Evolutionary conservation across 108 stramenopile species (phyloP), one percentile per base, ranked within the genome.

Genomic region (Stephanodiscus triporus): DNA sequence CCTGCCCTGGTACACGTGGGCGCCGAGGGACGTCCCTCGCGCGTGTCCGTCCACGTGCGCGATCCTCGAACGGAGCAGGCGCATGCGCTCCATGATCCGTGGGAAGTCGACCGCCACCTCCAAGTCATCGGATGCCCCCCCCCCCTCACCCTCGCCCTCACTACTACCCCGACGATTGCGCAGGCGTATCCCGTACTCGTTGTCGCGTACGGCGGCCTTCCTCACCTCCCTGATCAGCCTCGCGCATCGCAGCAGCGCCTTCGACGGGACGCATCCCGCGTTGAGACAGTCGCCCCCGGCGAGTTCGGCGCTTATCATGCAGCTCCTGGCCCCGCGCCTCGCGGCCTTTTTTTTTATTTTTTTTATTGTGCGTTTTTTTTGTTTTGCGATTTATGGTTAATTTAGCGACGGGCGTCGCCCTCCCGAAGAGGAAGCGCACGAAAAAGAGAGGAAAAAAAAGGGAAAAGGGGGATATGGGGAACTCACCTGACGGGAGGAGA

Each of bases 251-350:
- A 98, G 70, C 64, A 98, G 83, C 0, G 96, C 96, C 81, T 98
- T 98, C 63, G 86, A 88, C 2, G 98, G 98, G 36, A 98, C 96
- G 79, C 98, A 98, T 49, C 98, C 98, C 0, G 94, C 91, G 72
- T 95, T 95, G 19, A 95, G 64, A 70, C 94, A 95, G 64, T 95
- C 94, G 2, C 94, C 94, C n/a, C 94, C 94, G 8, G 94, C 94
- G 57, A 95, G 77, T 62, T 87, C 81, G 42, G 79, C 84, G 55
- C 82, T 80, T 14, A 95, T 90, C 86, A 95, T 84, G 66, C 87
- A 88, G 55, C 51, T 82, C 72, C 89, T 93, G 34, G 86, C 92
- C 27, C 92, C 92, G 1, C 92, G 83, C 26, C 92, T 76, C 48
- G 87, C 89, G 16, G 88, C 80, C 72, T 76, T 5, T 5, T 40